Evolutionary conservation across 2,329 filamentous ascomycete genomes (phyloP), one percentile per base, ranked within the genome.

Genomic region (Ceratocystis cacaofunesta): DNA sequence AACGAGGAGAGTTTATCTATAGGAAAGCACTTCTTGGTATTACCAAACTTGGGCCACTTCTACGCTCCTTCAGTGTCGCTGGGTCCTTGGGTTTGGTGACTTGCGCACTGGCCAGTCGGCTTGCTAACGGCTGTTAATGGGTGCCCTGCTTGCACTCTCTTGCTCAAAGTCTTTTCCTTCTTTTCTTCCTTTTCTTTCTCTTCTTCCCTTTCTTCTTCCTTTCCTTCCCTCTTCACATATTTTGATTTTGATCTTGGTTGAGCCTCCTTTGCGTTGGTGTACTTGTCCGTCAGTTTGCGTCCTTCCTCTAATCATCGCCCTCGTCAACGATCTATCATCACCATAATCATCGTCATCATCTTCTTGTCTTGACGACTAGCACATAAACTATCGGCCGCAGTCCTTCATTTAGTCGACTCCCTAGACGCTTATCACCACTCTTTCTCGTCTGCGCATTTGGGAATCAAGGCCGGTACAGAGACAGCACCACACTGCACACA

Each of bases 1-100:
- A 58, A 58, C 55, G 55, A 58, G 55, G 55, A 12, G 55, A 58
- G 32, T 58, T 58, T 58, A 41, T 41, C 36, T 41, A 36, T 58
- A 58, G 55, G 28, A 36, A 58, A 36, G 55, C 28, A 36, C 55
- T 58, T 30, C 55, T 58, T 58, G 55, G 28, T 58, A 58, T 58
- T 58, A 19, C 28, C 30, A 30, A 36, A 36, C 55, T 57, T 57
- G n/a, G 55, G 55, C 55, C 55, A 32, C 52, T 58, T 12, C 52
- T 17, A 30, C 22, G 25, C 10, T 19, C 30, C 50, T n/a, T 10
- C 17, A n/a, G 8, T 17, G 28, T 58, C 36, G 36, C 36, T 41
- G 10, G 36, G 10, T 36, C 15, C 55, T 36, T 58, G 25, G n/a
- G 55, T 58, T 58, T 36, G 55, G 55, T 58, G 55, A 32, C 55